Evolutionary conservation across 176 grass and related monocot species (phyloP).

Genomic region (Avena sativa): DNA sequence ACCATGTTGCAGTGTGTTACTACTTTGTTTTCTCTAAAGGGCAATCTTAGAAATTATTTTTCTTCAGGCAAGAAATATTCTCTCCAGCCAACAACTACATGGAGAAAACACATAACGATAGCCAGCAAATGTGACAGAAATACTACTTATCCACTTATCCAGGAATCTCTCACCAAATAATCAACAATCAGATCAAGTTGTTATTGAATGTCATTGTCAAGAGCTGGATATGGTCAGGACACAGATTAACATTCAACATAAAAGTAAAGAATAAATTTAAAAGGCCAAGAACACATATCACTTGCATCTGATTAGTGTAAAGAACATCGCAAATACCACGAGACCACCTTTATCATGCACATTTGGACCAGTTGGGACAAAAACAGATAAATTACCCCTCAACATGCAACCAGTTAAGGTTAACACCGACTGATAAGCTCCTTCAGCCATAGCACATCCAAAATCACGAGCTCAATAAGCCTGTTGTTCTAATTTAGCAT

Average conservation of each 20-base stretch:
- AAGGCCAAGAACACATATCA: background rate
- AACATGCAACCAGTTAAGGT: background rate
- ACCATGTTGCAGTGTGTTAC: background rate
- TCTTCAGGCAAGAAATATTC: conserved; percentile 3
- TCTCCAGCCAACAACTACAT: background rate
- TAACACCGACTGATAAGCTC: background rate
- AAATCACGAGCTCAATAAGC: conserved; percentile 16
- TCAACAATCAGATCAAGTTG: background rate
- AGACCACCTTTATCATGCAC: background rate
- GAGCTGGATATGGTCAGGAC: background rate
- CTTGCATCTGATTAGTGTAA: background rate
- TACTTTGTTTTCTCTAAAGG: background rate
- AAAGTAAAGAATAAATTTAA: background rate
- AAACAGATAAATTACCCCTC: background rate
- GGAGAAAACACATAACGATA: conserved; percentile 16
- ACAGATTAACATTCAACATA: background rate
- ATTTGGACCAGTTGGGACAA: background rate
- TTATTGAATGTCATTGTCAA: background rate
- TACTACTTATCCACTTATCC: conserved; percentile 4
- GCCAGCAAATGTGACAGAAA: background rate
- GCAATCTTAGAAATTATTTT: background rate
- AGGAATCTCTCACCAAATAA: conserved; percentile 7
- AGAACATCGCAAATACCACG: conserved; percentile 5
- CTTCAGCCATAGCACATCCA: background rate
- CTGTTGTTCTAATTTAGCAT: background rate